Conservation (phyloP, 192 early-diverging fungal species). For the Mortierella claussenii region DNA sequence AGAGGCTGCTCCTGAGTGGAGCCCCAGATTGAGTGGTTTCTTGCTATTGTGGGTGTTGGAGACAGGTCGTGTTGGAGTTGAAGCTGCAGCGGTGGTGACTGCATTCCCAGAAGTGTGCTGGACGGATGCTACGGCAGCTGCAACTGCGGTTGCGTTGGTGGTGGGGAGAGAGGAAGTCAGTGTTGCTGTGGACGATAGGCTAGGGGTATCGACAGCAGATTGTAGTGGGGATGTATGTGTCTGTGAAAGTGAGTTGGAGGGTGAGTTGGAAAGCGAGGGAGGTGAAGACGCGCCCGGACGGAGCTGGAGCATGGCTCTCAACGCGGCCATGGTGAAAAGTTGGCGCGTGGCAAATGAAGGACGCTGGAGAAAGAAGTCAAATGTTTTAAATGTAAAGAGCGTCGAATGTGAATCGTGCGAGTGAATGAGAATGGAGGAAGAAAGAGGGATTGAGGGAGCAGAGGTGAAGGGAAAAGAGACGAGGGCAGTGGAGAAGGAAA, state of each 20-base stretch:
- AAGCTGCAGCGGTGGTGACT: not conserved
- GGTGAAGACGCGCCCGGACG: slow-evolving; percentile 16
- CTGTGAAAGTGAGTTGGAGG: slow-evolving; percentile 1
- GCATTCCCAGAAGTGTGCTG: not conserved
- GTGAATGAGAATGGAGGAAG: not conserved
- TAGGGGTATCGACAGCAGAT: not conserved
- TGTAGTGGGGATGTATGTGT: not conserved
- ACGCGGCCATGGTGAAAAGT: slow-evolving; percentile 28
- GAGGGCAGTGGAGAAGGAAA: not conserved
- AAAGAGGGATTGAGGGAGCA: not conserved
- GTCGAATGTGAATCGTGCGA: too few species aligned
- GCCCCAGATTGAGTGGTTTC: slow-evolving; percentile 41
- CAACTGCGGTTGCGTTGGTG: not conserved
- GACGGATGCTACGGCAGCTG: not conserved
- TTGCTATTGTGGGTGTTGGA: slow-evolving; percentile 1
- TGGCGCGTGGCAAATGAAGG: too few species aligned
- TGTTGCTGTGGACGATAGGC: not conserved
- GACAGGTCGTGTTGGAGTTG: not conserved
- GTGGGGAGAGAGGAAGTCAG: not conserved
- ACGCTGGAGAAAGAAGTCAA: too few species aligned
- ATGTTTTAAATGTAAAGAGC: not conserved
- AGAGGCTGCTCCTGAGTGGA: slow-evolving; percentile 63
- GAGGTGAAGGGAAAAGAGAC: not conserved
- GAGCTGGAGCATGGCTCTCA: slow-evolving; percentile 49
- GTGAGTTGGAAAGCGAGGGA: not conserved